Evolutionary conservation across 179 eudicot genomes (phyloP).

Genomic region (Spinacia oleracea): DNA sequence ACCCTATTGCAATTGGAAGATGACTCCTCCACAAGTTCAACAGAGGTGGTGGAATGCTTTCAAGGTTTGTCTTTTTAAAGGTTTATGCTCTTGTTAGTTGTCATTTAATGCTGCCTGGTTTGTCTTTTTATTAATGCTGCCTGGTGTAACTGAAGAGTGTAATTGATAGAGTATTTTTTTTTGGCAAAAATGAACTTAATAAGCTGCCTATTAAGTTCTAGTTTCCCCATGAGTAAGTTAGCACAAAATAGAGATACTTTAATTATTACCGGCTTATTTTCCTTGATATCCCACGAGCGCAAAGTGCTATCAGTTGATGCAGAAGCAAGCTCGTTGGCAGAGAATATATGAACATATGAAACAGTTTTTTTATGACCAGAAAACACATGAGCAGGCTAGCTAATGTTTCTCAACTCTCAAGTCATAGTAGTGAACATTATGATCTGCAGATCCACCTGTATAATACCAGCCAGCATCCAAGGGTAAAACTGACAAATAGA

Average conservation of each 20-base stretch:
- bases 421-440: slow-evolving; percentile 80
- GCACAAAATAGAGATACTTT: background rate
- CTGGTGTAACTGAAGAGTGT: too few relatives aligned
- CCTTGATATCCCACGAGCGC: slow-evolving; percentile 86
- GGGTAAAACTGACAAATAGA: background rate
- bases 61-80: too few relatives aligned
- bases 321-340: slow-evolving; percentile 82
- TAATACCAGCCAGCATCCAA: slow-evolving; percentile 22
- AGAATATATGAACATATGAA: slow-evolving; percentile 85
- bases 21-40: too few relatives aligned
- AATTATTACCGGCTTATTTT: too few relatives aligned
- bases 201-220: background rate
- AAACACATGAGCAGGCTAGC: slow-evolving; percentile 72
- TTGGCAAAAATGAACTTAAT: background rate
- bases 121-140: too few relatives aligned
- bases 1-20: too few relatives aligned
- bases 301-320: slow-evolving; percentile 96
- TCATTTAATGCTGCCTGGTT: too few relatives aligned
- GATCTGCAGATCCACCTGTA: too few relatives aligned
- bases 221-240: background rate
- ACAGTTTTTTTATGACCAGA: slow-evolving; percentile 83
- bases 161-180: too few relatives aligned
- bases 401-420: slow-evolving; percentile 74
- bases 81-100: too few relatives aligned
- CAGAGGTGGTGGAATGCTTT: too few relatives aligned